A percentile compares a stretch with the other conserved stretches of the same genome.
Evolutionary conservation across 345 rosid species (phyloP).

Genomic region (Passiflora organensis): DNA sequence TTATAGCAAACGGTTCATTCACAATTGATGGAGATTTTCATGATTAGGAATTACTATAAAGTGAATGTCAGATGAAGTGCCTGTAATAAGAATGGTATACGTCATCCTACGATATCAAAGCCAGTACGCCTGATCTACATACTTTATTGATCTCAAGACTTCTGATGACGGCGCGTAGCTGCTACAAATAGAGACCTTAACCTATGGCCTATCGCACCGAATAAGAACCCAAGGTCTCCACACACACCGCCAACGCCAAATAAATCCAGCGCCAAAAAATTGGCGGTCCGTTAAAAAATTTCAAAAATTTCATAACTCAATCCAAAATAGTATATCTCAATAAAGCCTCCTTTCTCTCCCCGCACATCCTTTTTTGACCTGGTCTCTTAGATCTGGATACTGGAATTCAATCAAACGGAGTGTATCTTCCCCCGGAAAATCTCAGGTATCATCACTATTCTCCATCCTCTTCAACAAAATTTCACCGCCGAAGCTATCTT

Average conservation of each 20-base stretch:
- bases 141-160: no score
- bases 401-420: not conserved
- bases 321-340: not conserved
- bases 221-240: no score
- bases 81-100: no score
- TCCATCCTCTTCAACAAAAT: not conserved
- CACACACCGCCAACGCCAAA: not conserved
- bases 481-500: not conserved
- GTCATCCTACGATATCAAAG: no score
- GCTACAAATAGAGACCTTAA: no score
- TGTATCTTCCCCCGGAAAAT: not conserved
- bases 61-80: no score
- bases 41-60: no score
- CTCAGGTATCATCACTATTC: conserved; percentile 1
- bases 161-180: no score
- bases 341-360: not conserved
- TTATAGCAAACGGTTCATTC: no score
- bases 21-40: no score
- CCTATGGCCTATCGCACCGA: no score
- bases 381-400: conserved; percentile 6
- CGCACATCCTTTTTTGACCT: not conserved
- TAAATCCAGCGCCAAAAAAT: conserved; percentile 9
- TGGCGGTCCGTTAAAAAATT: conserved; percentile 11
- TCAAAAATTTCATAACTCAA: conserved; percentile 1
- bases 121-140: no score